phyloP scores from a whole-genome alignment of 257 asterid genomes.

The Rhazya stricta region DNA sequence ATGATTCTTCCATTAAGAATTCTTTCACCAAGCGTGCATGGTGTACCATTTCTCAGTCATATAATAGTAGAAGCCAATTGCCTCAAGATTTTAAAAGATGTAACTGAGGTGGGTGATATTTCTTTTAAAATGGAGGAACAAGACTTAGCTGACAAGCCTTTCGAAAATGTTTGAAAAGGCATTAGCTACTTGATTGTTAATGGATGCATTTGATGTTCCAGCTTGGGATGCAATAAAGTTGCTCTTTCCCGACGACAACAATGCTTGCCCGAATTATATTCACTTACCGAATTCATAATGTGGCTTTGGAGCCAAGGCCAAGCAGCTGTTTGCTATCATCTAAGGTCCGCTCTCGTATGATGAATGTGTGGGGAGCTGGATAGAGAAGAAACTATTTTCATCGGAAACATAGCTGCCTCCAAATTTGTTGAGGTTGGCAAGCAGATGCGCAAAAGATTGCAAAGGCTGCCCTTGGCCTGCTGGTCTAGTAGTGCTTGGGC shows the following conservation, averaged over 20 bases:
- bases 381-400: slow-evolving; percentile 7
- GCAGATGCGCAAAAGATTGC: neutral
- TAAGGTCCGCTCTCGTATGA: neutral
- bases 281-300: slow-evolving; percentile 4
- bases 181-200: slow-evolving; percentile 14
- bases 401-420: neutral
- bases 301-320: neutral
- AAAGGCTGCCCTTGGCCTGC: slow-evolving; percentile 5
- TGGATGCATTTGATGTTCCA: slow-evolving; percentile 9
- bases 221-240: slow-evolving; percentile 17
- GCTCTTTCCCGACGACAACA: neutral
- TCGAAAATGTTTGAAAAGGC: slow-evolving; percentile 1
- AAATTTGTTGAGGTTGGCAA: neutral
- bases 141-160: neutral
- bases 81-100: slow-evolving; percentile 9
- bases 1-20: neutral
- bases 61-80: neutral
- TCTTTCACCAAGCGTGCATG: slow-evolving; percentile 4
- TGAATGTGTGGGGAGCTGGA: slow-evolving; percentile 15
- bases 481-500: slow-evolving; percentile 1
- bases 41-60: slow-evolving; percentile 12
- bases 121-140: neutral
- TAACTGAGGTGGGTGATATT: neutral
- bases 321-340: neutral
- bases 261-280: slow-evolving; percentile 8